Evolutionary conservation across 169 alveolate species (phyloP).

Genomic region (Cryptosporidium tyzzeri): DNA sequence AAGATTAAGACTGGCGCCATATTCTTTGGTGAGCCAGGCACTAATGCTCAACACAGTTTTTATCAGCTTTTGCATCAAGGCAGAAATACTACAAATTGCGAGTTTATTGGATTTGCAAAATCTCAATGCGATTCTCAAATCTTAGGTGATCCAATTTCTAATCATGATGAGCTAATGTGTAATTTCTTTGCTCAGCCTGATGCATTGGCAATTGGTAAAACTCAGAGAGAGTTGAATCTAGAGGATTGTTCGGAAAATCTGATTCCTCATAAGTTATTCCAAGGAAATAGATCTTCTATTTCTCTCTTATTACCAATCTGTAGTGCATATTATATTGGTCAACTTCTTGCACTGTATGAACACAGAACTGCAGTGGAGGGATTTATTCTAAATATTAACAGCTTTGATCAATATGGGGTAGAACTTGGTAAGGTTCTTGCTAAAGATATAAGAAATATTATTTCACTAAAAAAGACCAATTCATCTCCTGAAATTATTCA

Average conservation of each 20-base stretch:
- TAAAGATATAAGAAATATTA: constrained; percentile 80
- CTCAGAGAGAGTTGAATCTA: constrained; percentile 64
- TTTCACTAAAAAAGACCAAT: constrained; percentile 32
- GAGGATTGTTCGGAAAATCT: constrained; percentile 81
- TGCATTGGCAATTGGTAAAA: constrained; percentile 97
- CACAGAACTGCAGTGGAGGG: constrained; percentile 98
- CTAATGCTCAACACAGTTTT: constrained; percentile 98
- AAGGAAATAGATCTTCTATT: constrained; percentile 96
- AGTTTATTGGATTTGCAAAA: constrained; percentile 95
- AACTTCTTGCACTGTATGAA: constrained; percentile 96
- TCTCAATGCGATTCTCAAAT: constrained; percentile 90
- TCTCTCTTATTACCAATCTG: constrained; percentile 88
- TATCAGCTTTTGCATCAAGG: constrained; percentile 98
- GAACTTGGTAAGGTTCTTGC: constrained; percentile 93
- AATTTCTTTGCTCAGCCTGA: constrained; percentile 99
- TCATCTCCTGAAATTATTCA: constrained; percentile 53
- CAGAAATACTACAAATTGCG: constrained; percentile 92
- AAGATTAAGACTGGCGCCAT: constrained; percentile 92
- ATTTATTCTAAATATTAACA: constrained; percentile 94
- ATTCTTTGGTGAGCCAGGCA: constrained; percentile 99
- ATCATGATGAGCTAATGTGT: constrained; percentile 97
- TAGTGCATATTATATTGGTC: constrained; percentile 92
- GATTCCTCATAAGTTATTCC: constrained; percentile 92
- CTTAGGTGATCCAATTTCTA: constrained; percentile 76
- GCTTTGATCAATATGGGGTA: constrained; percentile 99